phyloP scores from a whole-genome alignment of 2,329 filamentous ascomycete species.

The Claviceps sorghi region DNA sequence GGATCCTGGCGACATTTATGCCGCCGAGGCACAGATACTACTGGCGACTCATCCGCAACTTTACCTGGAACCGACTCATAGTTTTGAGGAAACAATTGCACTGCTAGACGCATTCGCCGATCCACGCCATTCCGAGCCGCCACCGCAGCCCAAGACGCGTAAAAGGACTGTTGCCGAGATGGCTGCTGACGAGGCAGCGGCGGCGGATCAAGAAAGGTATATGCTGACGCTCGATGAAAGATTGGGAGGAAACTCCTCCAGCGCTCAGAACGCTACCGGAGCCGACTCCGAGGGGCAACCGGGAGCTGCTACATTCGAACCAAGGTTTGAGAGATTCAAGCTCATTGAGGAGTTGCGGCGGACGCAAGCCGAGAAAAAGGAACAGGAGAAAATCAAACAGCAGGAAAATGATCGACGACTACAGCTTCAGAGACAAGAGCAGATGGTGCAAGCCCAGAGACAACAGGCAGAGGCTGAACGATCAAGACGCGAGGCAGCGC shows the following conservation, averaged over 20 bases:
- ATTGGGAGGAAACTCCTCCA: conserved; percentile 44
- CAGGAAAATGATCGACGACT: conserved; percentile 43
- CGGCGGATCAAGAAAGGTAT: conserved; percentile 76
- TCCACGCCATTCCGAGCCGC: conserved; percentile 59
- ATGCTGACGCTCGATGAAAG: conserved; percentile 89
- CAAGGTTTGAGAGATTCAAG: conserved; percentile 83
- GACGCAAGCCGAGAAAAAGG: conserved; percentile 61
- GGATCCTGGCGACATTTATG: conserved; percentile 56
- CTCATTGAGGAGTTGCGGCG: conserved; percentile 71
- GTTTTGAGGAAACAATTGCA: conserved; percentile 50
- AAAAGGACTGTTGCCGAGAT: conserved; percentile 92
- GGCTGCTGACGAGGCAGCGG: conserved; percentile 83
- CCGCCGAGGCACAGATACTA: conserved; percentile 63
- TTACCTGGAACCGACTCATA: conserved; percentile 61
- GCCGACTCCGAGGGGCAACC: conserved; percentile 60
- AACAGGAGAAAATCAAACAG: conserved; percentile 58
- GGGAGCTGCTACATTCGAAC: conserved; percentile 61
- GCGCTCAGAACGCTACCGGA: conserved; percentile 40
- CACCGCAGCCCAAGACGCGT: conserved; percentile 72
- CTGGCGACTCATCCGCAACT: conserved; percentile 61
- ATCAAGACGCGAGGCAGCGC: conserved; percentile 21
- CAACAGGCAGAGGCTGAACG: conserved; percentile 31
- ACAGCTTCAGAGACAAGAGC: conserved; percentile 28
- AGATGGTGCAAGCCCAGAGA: conserved; percentile 29
- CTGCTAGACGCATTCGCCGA: conserved; percentile 60